Base-by-base conservation (phyloP, 345 rosid genomes). In the Citrus hindsii region DNA sequence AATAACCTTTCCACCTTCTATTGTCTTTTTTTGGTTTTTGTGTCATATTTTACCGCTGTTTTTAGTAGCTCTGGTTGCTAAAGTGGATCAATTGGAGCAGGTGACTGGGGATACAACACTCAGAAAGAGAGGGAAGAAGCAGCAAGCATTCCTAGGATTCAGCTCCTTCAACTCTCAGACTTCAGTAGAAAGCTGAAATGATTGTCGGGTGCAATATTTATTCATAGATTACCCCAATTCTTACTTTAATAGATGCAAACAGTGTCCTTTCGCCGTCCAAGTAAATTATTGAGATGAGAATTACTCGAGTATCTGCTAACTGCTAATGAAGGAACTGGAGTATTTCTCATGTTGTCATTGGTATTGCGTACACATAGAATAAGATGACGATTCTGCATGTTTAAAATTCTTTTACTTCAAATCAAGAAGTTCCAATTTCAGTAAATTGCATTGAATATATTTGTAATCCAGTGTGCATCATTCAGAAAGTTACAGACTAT, bases 81-180 rank as follows among this genome's bases (percentile, higher is more conserved):
- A 82, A 27, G 30, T 42, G 35, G 63, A 76, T 76, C 22, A 2
- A 22, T 68, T 83, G 79, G 76, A 65, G 80, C 84, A 90, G 91
- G 88, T 70, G 90, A 89, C 73, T 90, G 94, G 90, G 92, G 92
- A 4, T 90, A 89, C 86, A 92, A 92, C 88, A 92, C 92, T n/a
- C 81, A 32, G 83, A 87, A 86, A 83, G 98, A 93, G 88, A 85
- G 97, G 79, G 93, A 91, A 70, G 97, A 90, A 76, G 99, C 97
- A 66, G 88, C 85, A 37, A 80, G 79, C 85, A 84, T 92, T 82
- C 79, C 94, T 38, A 88, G 96, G 88, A 91, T 92, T 82, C 89
- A 83, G 28, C 86, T 93, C 73, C 86, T 93, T 27, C 92, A 87
- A 85, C 96, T 95, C 78, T 71, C 92, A 30, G 93, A 91, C 60